Percentiles rank a stretch among this genome's conserved stretches.
Evolutionary conservation across 192 early-diverging fungal species (phyloP).

Genomic region (Thoreauomyces humboldtii): DNA sequence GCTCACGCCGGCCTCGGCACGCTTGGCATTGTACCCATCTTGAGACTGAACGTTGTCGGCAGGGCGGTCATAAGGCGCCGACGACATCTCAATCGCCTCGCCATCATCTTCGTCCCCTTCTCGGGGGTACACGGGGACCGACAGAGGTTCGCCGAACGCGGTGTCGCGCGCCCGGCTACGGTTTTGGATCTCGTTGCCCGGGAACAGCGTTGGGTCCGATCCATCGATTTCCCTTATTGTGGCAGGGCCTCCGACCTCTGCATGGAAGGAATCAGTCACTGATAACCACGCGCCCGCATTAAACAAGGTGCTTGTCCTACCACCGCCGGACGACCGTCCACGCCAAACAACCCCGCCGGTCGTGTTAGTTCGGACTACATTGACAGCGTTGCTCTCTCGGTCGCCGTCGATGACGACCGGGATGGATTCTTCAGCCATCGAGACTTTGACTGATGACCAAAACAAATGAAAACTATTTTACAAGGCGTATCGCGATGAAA

Average conservation of each 20-base stretch:
- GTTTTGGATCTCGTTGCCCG: no score
- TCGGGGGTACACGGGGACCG: constrained; percentile 3
- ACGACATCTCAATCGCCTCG: neutral
- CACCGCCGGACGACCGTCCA: neutral
- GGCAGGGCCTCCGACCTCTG: no score
- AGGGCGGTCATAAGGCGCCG: neutral
- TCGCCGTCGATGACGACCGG: neutral
- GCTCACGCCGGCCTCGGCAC: neutral
- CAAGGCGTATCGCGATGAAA: no score
- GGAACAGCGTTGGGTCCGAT: no score
- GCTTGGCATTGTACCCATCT: neutral
- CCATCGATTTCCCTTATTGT: no score
- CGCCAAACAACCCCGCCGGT: constrained; percentile 16
- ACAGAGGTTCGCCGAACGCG: constrained; percentile 5
- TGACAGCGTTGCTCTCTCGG: neutral
- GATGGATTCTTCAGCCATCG: no score
- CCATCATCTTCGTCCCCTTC: neutral
- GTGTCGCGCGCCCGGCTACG: no score
- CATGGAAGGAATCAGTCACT: no score
- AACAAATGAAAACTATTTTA: no score
- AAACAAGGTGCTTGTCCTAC: no score
- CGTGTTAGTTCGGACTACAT: constrained; percentile 14
- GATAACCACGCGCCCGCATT: no score
- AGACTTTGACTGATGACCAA: no score
- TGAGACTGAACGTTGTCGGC: neutral